Percentiles rank a stretch among this genome's conserved stretches.
These are phyloP conservation scores for Colletotrichum tanaceti DNA, from an alignment of 2,329 filamentous ascomycete genomes.

Conservation along the genomic window DNA sequence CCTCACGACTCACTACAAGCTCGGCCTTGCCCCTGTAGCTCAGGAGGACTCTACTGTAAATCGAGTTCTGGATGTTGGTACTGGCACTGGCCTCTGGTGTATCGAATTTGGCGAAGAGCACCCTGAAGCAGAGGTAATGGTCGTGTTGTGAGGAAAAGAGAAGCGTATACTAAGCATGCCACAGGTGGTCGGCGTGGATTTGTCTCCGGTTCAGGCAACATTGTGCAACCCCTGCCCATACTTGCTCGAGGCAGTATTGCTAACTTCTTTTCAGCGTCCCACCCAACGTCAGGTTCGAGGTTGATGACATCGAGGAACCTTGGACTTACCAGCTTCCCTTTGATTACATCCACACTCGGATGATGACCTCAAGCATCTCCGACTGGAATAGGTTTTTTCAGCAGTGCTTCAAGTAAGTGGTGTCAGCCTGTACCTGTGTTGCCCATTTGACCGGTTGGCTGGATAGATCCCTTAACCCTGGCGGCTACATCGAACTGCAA, in stretches of 20 bases:
- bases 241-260: not conserved
- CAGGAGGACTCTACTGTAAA: conserved; percentile 40
- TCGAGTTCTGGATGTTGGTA: conserved; percentile 58
- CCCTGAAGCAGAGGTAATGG: conserved; percentile 47
- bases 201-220: conserved; percentile 54
- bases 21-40: conserved; percentile 45
- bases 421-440: not conserved
- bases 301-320: conserved; percentile 65
- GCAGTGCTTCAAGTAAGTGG: conserved; percentile 53
- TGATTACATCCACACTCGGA: conserved; percentile 65
- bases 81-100: conserved; percentile 59
- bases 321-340: conserved; percentile 63
- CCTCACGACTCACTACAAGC: conserved; percentile 47
- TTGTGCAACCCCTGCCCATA: conserved; percentile 44
- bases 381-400: conserved; percentile 62
- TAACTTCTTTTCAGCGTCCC: conserved; percentile 53
- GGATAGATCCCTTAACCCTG: conserved; percentile 50
- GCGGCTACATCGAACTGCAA: conserved; percentile 57
- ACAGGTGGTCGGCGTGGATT: conserved; percentile 53
- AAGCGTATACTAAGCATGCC: too few relatives aligned
- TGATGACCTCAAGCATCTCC: conserved; percentile 62
- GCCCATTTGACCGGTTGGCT: not conserved
- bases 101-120: conserved; percentile 57
- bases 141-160: not conserved
- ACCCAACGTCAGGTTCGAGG: conserved; percentile 65